Evolutionary conservation across 805 yeast species (phyloP).

Genomic region (Lipomyces starkeyi): DNA sequence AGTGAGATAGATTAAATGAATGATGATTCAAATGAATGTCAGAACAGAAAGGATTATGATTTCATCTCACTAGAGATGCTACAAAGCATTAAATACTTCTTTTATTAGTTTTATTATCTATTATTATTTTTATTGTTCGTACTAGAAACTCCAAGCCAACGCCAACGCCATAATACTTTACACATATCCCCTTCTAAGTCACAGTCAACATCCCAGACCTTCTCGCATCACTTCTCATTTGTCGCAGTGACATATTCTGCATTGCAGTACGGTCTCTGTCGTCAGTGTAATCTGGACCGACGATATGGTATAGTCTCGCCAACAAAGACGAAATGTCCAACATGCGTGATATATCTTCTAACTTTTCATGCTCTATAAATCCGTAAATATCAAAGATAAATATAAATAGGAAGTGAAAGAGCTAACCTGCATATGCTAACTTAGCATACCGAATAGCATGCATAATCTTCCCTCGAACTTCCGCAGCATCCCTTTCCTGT

Average conservation of each 20-base stretch:
- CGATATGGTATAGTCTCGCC: slow-evolving; percentile 8
- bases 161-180: background rate
- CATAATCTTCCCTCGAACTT: background rate
- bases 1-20: too few relatives aligned
- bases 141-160: background rate
- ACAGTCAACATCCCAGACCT: background rate
- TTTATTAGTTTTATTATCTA: too few relatives aligned
- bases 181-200: background rate
- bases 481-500: background rate
- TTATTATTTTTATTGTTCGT: too few relatives aligned
- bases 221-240: slow-evolving; percentile 2
- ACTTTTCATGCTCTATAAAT: slow-evolving; percentile 8
- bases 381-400: background rate
- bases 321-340: slow-evolving; percentile 6
- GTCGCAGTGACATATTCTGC: slow-evolving; percentile 7
- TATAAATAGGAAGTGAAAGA: background rate
- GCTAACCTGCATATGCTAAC: slow-evolving; percentile 22
- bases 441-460: slow-evolving; percentile 28
- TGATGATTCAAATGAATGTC: too few relatives aligned
- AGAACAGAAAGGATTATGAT: too few relatives aligned
- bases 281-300: slow-evolving; percentile 14
- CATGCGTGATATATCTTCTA: slow-evolving; percentile 24
- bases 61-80: too few relatives aligned
- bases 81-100: too few relatives aligned
- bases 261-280: slow-evolving; percentile 13